phyloP scores from a whole-genome alignment of 805 yeast species.

The Saturnispora mendoncae region DNA sequence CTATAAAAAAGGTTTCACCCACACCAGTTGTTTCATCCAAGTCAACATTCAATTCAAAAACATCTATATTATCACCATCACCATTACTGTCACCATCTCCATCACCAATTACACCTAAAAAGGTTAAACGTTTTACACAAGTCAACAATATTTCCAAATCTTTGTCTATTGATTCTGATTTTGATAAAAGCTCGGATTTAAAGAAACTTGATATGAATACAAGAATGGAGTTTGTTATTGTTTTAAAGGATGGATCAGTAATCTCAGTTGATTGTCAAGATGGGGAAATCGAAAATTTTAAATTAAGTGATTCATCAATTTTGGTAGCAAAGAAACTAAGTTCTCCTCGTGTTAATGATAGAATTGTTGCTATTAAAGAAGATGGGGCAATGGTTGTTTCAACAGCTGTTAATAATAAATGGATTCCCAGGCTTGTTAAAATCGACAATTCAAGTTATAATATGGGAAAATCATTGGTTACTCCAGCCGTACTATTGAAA shows the following conservation, averaged over 20 bases:
- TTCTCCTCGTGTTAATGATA: constrained; percentile 69
- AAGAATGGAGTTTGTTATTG: constrained; percentile 42
- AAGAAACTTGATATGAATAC: constrained; percentile 23
- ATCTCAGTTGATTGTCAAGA: constrained; percentile 40
- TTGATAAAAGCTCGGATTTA: constrained; percentile 23
- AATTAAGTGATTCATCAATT: constrained; percentile 30
- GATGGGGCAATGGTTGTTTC: constrained; percentile 50
- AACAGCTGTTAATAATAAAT: constrained; percentile 54
- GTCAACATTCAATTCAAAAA: too few relatives aligned
- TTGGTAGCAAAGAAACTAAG: constrained; percentile 45
- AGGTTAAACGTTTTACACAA: too few relatives aligned
- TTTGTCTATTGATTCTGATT: constrained; percentile 27
- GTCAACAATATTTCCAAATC: constrained; percentile 18
- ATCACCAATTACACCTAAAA: too few relatives aligned
- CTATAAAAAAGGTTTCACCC: constrained; percentile 4
- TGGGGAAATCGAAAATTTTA: constrained; percentile 33
- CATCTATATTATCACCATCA: too few relatives aligned
- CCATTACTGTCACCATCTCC: too few relatives aligned
- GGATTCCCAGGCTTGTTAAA: constrained; percentile 49
- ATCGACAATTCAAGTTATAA: constrained; percentile 41
- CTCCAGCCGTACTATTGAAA: constrained; percentile 30
- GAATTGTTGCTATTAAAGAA: constrained; percentile 47
- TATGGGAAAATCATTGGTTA: constrained; percentile 31
- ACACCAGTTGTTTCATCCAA: too few relatives aligned
- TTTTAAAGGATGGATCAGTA: constrained; percentile 43